Conservation (phyloP, 2,329 filamentous ascomycete genomes). For the Madurella mycetomatis region DNA sequence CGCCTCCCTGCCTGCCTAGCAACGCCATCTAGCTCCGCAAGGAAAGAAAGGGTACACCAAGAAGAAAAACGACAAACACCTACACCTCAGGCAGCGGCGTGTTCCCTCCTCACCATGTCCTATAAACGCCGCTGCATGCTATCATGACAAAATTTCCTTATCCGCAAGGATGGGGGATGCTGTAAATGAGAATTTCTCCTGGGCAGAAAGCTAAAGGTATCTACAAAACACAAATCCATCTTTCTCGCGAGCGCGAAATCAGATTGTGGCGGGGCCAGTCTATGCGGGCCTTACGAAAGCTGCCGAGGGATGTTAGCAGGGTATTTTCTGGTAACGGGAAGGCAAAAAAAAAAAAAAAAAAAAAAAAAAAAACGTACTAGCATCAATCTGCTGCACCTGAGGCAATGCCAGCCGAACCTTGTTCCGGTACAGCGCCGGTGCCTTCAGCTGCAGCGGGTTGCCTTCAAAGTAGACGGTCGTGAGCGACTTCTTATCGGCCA, state of each 20-base stretch:
- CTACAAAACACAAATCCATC: too few species aligned
- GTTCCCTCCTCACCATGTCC: neutral
- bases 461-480: constrained; percentile 96
- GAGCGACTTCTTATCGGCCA: constrained; percentile 73
- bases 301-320: neutral
- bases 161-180: too few species aligned
- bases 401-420: constrained; percentile 86
- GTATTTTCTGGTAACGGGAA: neutral
- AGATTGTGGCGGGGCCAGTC: too few species aligned
- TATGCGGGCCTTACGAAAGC: constrained; percentile 19
- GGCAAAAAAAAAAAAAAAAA: neutral
- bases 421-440: constrained; percentile 85
- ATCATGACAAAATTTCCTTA: neutral
- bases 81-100: neutral
- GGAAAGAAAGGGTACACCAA: too few species aligned
- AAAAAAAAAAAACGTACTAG: constrained; percentile 63
- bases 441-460: constrained; percentile 77
- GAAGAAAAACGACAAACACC: too few species aligned
- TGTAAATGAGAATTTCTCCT: too few species aligned
- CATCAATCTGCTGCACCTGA: constrained; percentile 89
- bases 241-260: too few species aligned
- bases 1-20: too few species aligned
- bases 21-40: too few species aligned
- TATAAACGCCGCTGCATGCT: neutral
- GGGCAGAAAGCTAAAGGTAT: too few species aligned